A percentile compares a stretch with the other conserved stretches of the same genome.
These are phyloP conservation scores for Mrakia blollopis DNA, from an alignment of 768 basidiomycete genomes.

Conservation along the genomic window DNA sequence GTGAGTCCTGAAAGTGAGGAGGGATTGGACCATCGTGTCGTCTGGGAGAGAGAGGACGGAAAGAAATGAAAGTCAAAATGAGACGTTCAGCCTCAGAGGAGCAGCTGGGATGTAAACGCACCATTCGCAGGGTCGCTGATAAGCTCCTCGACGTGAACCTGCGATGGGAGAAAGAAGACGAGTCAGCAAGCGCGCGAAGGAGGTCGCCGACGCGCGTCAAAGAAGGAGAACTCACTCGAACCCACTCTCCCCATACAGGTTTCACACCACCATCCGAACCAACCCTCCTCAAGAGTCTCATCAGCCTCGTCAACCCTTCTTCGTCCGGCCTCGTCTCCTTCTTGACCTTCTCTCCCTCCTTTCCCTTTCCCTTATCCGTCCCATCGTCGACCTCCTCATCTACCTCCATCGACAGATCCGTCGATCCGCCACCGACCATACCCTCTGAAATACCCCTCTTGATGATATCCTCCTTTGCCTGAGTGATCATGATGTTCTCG, in stretches of 20 bases:
- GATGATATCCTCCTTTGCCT: neutral
- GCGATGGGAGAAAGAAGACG: neutral
- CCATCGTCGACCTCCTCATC: constrained; percentile 11
- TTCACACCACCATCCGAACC: neutral
- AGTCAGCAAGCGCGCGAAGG: neutral
- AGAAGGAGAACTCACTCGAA: neutral
- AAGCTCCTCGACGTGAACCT: constrained; percentile 21
- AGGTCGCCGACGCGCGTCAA: neutral
- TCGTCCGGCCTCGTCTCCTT: constrained; percentile 7
- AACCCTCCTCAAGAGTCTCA: constrained; percentile 5
- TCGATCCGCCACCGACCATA: neutral
- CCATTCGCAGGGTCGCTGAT: constrained; percentile 22
- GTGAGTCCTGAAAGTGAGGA: constrained; percentile 14
- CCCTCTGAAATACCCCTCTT: neutral
- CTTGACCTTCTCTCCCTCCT: constrained; percentile 2
- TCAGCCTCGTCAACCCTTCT: neutral
- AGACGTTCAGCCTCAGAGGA: no score
- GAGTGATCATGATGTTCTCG: neutral
- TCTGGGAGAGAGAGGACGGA: constrained; percentile 10
- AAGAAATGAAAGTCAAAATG: no score
- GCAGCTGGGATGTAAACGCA: no score
- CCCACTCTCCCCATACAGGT: constrained; percentile 10
- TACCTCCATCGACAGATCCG: neutral
- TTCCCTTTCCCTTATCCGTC: neutral
- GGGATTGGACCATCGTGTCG: constrained; percentile 25